Conservation (phyloP, 1,139 yeast species). For the Trichomonascaceae sp. region DNA sequence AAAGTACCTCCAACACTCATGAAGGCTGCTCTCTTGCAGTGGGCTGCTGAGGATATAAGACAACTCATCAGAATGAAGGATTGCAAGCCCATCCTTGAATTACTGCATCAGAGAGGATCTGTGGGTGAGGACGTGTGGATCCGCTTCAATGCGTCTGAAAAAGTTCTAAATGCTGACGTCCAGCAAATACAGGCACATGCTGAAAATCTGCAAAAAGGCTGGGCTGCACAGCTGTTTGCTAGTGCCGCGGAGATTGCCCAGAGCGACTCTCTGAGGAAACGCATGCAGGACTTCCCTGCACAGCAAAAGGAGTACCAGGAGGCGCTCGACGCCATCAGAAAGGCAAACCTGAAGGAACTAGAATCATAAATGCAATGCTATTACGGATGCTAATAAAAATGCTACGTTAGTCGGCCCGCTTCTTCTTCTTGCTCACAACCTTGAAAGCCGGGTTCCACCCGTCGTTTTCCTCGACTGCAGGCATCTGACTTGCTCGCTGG, state of each 20-base stretch:
- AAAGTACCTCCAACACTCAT: slow-evolving; percentile 70
- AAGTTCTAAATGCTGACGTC: slow-evolving; percentile 69
- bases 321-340: slow-evolving; percentile 12
- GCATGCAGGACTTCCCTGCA: slow-evolving; percentile 48
- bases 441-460: slow-evolving; percentile 66
- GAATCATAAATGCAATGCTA: neutral
- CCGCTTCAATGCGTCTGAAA: slow-evolving; percentile 64
- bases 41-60: slow-evolving; percentile 63
- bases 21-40: slow-evolving; percentile 69
- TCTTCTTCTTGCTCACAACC: slow-evolving; percentile 22
- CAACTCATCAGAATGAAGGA: slow-evolving; percentile 62
- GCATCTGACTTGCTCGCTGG: slow-evolving; percentile 56
- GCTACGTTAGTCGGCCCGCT: slow-evolving; percentile 11
- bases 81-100: slow-evolving; percentile 50
- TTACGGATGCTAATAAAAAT: slow-evolving; percentile 1
- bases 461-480: slow-evolving; percentile 37
- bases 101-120: slow-evolving; percentile 73
- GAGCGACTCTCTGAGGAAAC: slow-evolving; percentile 79
- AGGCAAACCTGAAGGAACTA: slow-evolving; percentile 10
- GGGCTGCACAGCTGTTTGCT: slow-evolving; percentile 68
- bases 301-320: slow-evolving; percentile 17
- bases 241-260: slow-evolving; percentile 82
- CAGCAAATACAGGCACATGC: slow-evolving; percentile 71
- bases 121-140: slow-evolving; percentile 83
- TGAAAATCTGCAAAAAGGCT: slow-evolving; percentile 57